A percentile compares a stretch with the other conserved stretches of the same genome.
Evolutionary conservation across 2,329 filamentous ascomycete genomes (phyloP).

Genomic region (Curvularia lunata): DNA sequence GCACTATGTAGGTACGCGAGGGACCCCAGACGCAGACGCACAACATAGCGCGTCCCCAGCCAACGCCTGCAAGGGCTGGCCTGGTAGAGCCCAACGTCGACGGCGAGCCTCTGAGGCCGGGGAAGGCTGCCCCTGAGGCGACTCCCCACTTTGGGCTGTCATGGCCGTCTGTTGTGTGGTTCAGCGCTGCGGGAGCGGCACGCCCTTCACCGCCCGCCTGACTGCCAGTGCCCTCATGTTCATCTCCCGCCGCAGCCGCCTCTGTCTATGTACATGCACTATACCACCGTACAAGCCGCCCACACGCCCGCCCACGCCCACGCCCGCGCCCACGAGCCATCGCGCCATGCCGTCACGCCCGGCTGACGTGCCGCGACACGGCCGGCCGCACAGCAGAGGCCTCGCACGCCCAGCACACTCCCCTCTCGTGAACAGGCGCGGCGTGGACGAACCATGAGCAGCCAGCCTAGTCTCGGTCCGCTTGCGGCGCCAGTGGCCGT

Average conservation of each 20-base stretch:
- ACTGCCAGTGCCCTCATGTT: constrained; percentile 14
- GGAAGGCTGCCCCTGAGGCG: constrained; percentile 22
- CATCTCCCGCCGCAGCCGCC: constrained; percentile 27
- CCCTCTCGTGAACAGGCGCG: background rate
- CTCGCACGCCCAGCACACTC: constrained; percentile 1
- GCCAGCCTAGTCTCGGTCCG: constrained; percentile 48
- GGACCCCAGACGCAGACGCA: too few relatives aligned
- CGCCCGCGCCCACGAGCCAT: constrained; percentile 11
- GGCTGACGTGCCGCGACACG: constrained; percentile 13
- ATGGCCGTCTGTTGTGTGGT: constrained; percentile 22
- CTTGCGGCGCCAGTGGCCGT: constrained; percentile 23
- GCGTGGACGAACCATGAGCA: constrained; percentile 30
- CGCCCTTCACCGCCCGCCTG: constrained; percentile 23
- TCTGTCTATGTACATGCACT: background rate
- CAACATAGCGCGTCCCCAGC: too few relatives aligned
- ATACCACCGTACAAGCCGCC: too few relatives aligned
- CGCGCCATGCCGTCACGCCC: constrained; percentile 14
- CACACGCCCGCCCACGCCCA: background rate
- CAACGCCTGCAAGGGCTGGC: too few relatives aligned
- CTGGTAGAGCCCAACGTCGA: background rate
- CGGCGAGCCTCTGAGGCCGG: background rate
- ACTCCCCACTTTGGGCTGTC: constrained; percentile 29
- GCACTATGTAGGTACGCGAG: too few relatives aligned
- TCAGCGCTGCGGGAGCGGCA: constrained; percentile 39
- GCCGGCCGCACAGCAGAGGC: background rate